A percentile compares a stretch with the other conserved stretches of the same genome.
Conservation (phyloP, 2,329 filamentous ascomycete species). For the Emmonsiellopsis sp. region DNA sequence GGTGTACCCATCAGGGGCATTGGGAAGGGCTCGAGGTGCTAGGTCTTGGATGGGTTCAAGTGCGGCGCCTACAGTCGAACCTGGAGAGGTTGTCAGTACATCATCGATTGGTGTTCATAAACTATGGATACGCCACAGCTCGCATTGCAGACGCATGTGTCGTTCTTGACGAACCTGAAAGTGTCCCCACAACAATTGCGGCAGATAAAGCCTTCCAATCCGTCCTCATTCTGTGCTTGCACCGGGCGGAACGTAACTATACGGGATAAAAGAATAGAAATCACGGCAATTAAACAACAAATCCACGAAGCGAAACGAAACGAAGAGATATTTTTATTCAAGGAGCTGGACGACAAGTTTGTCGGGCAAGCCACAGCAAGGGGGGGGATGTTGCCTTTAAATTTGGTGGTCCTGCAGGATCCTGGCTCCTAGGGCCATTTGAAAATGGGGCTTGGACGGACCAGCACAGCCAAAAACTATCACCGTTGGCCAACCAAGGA, state of each 20-base stretch:
- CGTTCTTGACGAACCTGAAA: neutral
- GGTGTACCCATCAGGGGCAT: slow-evolving; percentile 60
- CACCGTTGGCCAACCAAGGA: too few relatives aligned
- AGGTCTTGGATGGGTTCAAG: neutral
- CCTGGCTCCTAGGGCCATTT: too few relatives aligned
- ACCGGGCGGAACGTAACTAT: neutral
- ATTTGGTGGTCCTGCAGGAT: too few relatives aligned
- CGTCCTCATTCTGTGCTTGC: slow-evolving; percentile 3
- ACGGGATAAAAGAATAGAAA: neutral
- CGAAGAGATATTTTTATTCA: neutral
- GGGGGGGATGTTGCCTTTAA: too few relatives aligned
- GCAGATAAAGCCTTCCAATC: neutral
- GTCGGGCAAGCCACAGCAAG: too few relatives aligned
- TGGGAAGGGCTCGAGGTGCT: slow-evolving; percentile 35
- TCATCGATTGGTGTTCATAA: neutral
- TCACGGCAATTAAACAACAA: neutral
- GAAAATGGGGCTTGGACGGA: too few relatives aligned
- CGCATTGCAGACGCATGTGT: too few relatives aligned
- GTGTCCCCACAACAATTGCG: neutral
- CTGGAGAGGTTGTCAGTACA: neutral
- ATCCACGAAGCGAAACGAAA: neutral
- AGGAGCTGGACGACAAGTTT: neutral
- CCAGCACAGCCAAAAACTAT: too few relatives aligned
- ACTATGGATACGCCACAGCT: too few relatives aligned
- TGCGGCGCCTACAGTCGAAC: neutral